These are phyloP conservation scores for Botrytis fabae DNA, from an alignment of 2,329 filamentous ascomycete species.

Conservation along the genomic window DNA sequence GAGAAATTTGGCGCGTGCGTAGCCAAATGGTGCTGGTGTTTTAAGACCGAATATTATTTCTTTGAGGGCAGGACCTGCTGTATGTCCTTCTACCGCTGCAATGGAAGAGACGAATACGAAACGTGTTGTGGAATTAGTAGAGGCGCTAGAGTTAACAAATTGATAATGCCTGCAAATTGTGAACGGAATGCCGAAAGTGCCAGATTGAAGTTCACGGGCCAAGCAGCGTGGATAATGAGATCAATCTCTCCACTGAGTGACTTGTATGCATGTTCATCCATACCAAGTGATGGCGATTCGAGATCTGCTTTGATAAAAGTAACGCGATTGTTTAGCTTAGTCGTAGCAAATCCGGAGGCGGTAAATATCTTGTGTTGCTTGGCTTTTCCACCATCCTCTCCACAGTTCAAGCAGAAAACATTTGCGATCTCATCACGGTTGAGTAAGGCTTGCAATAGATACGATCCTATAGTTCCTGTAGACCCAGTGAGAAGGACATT, in stretches of 20 bases:
- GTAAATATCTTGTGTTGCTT: conserved; percentile 30
- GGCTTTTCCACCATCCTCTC: conserved; percentile 4
- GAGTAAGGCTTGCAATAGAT: conserved; percentile 46
- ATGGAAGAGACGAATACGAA: conserved; percentile 36
- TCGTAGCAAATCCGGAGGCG: conserved; percentile 43
- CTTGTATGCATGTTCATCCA: conserved; percentile 36
- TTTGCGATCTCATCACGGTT: conserved; percentile 38
- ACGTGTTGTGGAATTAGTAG: conserved; percentile 17
- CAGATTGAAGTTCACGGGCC: conserved; percentile 45
- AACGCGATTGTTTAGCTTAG: conserved; percentile 41
- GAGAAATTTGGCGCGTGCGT: neutral
- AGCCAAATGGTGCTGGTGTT: neutral
- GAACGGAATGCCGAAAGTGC: conserved; percentile 41
- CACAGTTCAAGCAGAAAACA: conserved; percentile 52
- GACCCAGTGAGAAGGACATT: conserved; percentile 47
- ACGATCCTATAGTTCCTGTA: conserved; percentile 50
- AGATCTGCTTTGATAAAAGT: conserved; percentile 52
- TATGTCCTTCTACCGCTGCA: conserved; percentile 21
- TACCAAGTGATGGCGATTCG: conserved; percentile 49
- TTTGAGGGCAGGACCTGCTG: neutral
- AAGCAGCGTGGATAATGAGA: conserved; percentile 35
- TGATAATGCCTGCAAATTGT: conserved; percentile 43
- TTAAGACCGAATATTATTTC: no score
- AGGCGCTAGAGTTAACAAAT: conserved; percentile 39
- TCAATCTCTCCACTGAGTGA: conserved; percentile 26